Conservation (phyloP, 176 grass and related monocot genomes). For the Cocos nucifera region DNA sequence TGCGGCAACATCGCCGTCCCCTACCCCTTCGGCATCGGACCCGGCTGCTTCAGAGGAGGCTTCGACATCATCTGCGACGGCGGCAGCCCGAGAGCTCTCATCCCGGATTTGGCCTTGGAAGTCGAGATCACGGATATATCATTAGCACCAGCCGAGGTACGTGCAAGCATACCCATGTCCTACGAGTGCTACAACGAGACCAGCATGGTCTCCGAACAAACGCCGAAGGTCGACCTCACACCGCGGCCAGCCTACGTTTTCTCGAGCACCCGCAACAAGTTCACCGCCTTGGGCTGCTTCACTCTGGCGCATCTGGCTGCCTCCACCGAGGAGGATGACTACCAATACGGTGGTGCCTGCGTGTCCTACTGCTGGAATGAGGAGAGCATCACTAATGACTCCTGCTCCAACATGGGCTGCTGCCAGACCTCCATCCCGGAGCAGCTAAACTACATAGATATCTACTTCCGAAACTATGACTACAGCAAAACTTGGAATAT, state of each 20-base stretch:
- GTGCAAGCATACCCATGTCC: background rate
- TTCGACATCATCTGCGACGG: conserved; percentile 29
- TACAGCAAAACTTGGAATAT: background rate
- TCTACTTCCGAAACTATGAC: background rate
- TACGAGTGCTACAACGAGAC: conserved; percentile 22
- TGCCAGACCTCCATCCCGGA: conserved; percentile 26
- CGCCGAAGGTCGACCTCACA: background rate
- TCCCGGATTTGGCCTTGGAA: background rate
- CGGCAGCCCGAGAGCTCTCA: conserved; percentile 18
- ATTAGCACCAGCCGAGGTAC: conserved; percentile 10
- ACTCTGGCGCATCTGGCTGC: conserved; percentile 22
- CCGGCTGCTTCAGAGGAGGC: conserved; percentile 21
- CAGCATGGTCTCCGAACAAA: background rate
- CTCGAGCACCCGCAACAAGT: conserved; percentile 23
- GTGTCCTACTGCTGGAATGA: conserved; percentile 31
- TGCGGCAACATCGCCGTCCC: conserved; percentile 40
- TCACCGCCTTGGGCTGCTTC: conserved; percentile 28
- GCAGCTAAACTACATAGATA: background rate
- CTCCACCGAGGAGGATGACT: fast-evolving
- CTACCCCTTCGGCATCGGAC: conserved; percentile 51
- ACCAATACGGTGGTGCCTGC: conserved; percentile 31
- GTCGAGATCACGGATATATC: conserved; percentile 21
- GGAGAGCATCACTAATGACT: background rate
- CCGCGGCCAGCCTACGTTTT: background rate
- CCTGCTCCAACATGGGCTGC: conserved; percentile 43